Percentiles rank a stretch among this genome's conserved stretches.
These are phyloP conservation scores for Verticillium longisporum DNA, from an alignment of 2,329 filamentous ascomycete species.

Conservation along the genomic window DNA sequence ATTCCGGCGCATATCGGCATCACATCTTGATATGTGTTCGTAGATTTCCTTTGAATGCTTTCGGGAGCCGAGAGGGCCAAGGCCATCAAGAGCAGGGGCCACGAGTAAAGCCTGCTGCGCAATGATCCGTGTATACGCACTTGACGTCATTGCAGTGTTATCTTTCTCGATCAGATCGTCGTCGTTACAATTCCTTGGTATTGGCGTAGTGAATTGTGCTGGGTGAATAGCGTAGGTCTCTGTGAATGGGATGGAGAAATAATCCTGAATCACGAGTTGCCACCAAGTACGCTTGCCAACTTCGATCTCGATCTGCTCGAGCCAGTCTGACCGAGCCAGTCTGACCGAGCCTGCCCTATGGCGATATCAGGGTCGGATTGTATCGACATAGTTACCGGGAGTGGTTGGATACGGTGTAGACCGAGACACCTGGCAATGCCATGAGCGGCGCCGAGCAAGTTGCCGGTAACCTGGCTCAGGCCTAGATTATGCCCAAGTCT, in stretches of 20 bases:
- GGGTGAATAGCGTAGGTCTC: slow-evolving; percentile 24
- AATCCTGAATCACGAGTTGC: slow-evolving; percentile 28
- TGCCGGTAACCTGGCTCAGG: slow-evolving; percentile 24
- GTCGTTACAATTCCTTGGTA: slow-evolving; percentile 24
- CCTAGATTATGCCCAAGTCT: slow-evolving; percentile 28
- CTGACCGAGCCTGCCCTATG: background rate
- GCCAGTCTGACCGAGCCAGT: no score
- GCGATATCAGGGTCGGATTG: background rate
- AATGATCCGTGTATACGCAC: slow-evolving; percentile 19
- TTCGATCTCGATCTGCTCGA: slow-evolving; percentile 19
- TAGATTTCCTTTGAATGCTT: slow-evolving; percentile 22
- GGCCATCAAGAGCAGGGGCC: slow-evolving; percentile 20
- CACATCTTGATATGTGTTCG: slow-evolving; percentile 21
- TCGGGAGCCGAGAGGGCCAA: slow-evolving; percentile 18
- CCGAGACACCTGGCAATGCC: slow-evolving; percentile 25
- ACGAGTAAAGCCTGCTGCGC: slow-evolving; percentile 21
- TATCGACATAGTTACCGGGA: background rate
- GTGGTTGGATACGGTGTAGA: slow-evolving; percentile 15
- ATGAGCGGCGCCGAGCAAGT: slow-evolving; percentile 24
- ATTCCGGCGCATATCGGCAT: slow-evolving; percentile 20
- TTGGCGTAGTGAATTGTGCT: slow-evolving; percentile 21
- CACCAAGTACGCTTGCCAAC: slow-evolving; percentile 27
- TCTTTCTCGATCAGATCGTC: slow-evolving; percentile 13
- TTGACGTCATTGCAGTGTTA: slow-evolving; percentile 10
- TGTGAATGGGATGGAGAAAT: slow-evolving; percentile 26